Conservation (phyloP, 352 stramenopile genomes). For the Globisporangium ultimum region DNA sequence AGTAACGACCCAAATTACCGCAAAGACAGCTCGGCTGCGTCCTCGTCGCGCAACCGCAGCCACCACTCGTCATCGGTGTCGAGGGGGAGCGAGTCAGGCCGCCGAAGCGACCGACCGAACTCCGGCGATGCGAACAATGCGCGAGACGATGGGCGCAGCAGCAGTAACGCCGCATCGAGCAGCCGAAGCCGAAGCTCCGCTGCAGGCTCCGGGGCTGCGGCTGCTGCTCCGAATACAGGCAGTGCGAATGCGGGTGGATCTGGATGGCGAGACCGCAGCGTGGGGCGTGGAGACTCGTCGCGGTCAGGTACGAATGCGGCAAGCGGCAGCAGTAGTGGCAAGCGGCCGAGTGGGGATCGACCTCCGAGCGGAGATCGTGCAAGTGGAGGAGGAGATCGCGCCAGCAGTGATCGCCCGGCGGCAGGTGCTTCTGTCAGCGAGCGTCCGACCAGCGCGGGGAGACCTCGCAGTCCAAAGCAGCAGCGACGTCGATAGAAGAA, state of each 20-base stretch:
- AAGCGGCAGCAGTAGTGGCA: constrained; percentile 7
- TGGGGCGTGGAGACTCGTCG: constrained; percentile 18
- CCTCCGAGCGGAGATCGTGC: constrained; percentile 1
- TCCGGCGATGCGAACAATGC: constrained; percentile 21
- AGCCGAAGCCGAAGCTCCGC: neutral
- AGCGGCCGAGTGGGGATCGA: constrained; percentile 9
- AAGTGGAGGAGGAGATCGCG: neutral
- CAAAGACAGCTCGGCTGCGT: constrained; percentile 15
- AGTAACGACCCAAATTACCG: constrained; percentile 32
- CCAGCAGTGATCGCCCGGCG: constrained; percentile 1
- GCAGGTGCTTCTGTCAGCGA: constrained; percentile 1
- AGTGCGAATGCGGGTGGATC: constrained; percentile 10
- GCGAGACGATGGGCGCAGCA: constrained; percentile 13
- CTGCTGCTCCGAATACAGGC: neutral
- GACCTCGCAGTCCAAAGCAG: constrained; percentile 46
- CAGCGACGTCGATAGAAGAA: constrained; percentile 37
- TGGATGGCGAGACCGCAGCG: constrained; percentile 41
- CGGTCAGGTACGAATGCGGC: neutral
- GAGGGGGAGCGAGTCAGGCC: constrained; percentile 22
- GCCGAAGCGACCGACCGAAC: constrained; percentile 42
- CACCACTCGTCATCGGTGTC: constrained; percentile 37
- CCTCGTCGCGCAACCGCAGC: constrained; percentile 36
- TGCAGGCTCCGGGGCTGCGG: neutral
- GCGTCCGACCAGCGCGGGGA: constrained; percentile 17
- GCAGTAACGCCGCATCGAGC: constrained; percentile 7